Conservation (phyloP, 768 basidiomycete species). For the Agaricus subrufescens region DNA sequence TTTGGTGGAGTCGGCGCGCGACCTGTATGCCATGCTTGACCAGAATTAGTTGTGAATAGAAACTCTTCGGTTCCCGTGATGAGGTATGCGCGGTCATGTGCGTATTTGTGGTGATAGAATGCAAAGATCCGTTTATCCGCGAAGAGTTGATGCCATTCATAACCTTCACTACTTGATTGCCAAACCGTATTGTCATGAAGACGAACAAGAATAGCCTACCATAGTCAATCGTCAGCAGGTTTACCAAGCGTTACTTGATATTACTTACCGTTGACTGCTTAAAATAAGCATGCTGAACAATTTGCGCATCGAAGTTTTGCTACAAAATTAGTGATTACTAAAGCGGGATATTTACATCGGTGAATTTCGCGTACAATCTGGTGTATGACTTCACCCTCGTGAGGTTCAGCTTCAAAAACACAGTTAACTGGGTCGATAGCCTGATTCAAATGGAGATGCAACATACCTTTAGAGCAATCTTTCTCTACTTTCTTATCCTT, state of each 20-base stretch:
- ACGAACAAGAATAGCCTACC: constrained; percentile 77
- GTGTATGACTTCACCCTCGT: constrained; percentile 73
- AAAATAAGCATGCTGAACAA: constrained; percentile 85
- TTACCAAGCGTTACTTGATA: not conserved
- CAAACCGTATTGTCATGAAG: constrained; percentile 75
- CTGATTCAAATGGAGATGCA: constrained; percentile 2
- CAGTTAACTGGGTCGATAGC: not conserved
- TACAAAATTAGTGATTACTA: constrained; percentile 20
- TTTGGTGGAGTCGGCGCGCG: constrained; percentile 72
- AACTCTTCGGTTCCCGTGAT: constrained; percentile 63
- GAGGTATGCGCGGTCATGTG: constrained; percentile 82
- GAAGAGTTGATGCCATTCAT: constrained; percentile 73
- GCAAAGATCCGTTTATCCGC: constrained; percentile 65
- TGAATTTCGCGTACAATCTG: constrained; percentile 49
- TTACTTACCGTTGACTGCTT: constrained; percentile 62
- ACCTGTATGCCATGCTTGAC: constrained; percentile 59
- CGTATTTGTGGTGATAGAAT: constrained; percentile 83
- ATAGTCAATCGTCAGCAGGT: not conserved
- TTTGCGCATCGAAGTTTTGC: constrained; percentile 61
- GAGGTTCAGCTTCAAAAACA: constrained; percentile 60
- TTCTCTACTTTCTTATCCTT: constrained; percentile 73
- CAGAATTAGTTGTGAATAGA: constrained; percentile 83
- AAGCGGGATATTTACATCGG: not conserved
- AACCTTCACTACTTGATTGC: constrained; percentile 96
- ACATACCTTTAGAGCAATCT: constrained; percentile 74